A percentile compares a stretch with the other conserved stretches of the same genome.
Evolutionary conservation across 805 yeast species (phyloP).

Genomic region (Cyberlindnera subsufficiens): DNA sequence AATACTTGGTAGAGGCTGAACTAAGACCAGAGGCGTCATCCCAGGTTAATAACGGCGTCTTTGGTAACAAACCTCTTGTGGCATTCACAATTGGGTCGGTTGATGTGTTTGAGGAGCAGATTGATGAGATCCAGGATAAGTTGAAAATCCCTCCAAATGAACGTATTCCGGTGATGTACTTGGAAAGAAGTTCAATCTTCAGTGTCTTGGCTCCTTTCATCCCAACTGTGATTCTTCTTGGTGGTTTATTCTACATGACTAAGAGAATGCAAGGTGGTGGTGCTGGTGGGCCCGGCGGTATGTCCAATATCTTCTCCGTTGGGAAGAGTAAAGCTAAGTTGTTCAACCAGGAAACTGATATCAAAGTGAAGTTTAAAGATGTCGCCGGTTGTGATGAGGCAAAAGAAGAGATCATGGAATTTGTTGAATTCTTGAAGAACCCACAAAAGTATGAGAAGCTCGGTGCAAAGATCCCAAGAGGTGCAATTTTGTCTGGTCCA

Average conservation of each 20-base stretch:
- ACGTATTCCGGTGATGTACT: conserved; percentile 72
- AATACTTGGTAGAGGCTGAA: conserved; percentile 64
- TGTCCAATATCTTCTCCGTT: conserved; percentile 67
- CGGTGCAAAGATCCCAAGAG: conserved; percentile 94
- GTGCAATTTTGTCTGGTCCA: conserved; percentile 90
- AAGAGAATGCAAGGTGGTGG: conserved; percentile 36
- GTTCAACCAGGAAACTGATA: conserved; percentile 78
- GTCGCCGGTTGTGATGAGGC: conserved; percentile 96
- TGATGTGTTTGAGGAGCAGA: conserved; percentile 77
- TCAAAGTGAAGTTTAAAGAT: conserved; percentile 76
- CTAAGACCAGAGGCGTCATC: conserved; percentile 36
- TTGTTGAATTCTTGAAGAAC: conserved; percentile 80
- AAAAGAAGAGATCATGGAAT: conserved; percentile 92
- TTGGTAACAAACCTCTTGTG: conserved; percentile 39
- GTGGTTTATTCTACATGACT: conserved; percentile 50
- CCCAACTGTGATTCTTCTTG: conserved; percentile 77
- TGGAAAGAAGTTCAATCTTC: conserved; percentile 60
- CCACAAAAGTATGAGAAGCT: conserved; percentile 79
- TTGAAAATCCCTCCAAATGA: conserved; percentile 62
- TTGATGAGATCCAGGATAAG: conserved; percentile 66
- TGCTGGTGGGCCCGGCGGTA: conserved; percentile 44
- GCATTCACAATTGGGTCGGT: conserved; percentile 85
- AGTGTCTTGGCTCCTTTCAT: conserved; percentile 63
- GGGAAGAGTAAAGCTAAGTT: conserved; percentile 76
- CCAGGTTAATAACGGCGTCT: conserved; percentile 15